Evolutionary conservation across 306 rosid genomes (phyloP).

Genomic region (Cucurbita moschata): DNA sequence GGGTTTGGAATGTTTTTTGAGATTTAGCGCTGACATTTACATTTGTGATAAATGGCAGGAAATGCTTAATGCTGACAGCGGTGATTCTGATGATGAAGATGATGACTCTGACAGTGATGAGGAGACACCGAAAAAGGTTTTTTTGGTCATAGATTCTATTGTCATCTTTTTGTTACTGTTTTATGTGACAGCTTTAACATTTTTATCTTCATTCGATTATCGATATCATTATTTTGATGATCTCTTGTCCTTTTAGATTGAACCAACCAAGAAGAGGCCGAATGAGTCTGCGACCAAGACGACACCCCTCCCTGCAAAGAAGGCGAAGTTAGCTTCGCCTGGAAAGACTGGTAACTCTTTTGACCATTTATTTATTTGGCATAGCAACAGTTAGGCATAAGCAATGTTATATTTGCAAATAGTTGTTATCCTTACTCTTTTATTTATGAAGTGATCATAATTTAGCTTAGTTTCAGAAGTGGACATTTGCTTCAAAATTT

Average conservation of each 20-base stretch:
- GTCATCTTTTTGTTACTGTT: not conserved
- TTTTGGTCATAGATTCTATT: not conserved
- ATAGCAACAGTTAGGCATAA: not conserved
- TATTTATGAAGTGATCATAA: not conserved
- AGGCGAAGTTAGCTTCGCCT: constrained; percentile 47
- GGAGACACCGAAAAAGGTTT: constrained; percentile 57
- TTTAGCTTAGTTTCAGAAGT: not conserved
- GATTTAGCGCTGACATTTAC: not conserved
- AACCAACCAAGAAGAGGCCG: constrained; percentile 43
- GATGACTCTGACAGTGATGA: constrained; percentile 18
- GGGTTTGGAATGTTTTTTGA: not conserved
- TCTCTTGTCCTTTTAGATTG: constrained; percentile 11
- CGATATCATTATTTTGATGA: not conserved
- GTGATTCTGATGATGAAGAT: constrained; percentile 21
- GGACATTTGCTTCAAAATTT: not conserved
- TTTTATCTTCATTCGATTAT: not conserved
- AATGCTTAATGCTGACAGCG: constrained; percentile 16
- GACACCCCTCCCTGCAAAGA: constrained; percentile 61
- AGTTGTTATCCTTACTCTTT: not conserved
- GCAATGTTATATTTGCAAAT: too few relatives aligned
- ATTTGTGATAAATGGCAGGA: constrained; percentile 19
- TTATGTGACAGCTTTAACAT: not conserved
- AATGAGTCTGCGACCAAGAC: constrained; percentile 35
- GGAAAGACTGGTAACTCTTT: constrained; percentile 49
- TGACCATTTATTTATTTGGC: not conserved